Base-by-base conservation (phyloP, 2,329 filamentous ascomycete genomes). In the Fusarium denticulatum region DNA sequence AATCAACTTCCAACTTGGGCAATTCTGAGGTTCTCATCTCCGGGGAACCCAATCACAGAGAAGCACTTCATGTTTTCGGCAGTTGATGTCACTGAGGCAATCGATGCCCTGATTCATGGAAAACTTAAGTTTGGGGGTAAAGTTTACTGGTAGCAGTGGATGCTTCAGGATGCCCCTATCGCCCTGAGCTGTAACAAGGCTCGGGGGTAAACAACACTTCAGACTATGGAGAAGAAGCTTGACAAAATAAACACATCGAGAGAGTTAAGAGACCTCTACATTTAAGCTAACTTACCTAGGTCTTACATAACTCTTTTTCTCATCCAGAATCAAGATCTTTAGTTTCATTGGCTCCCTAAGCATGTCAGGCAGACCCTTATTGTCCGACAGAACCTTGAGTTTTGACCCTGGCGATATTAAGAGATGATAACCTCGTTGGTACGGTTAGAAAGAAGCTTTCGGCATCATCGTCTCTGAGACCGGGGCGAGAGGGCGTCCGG, bases 381-480 rank as follows among this genome's bases (percentile, higher is more conserved):
- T 60, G 46, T 20, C 24, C 22, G 14, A 36, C 7, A 55, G n/a
- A 32, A 32, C 22, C 24, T 56, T 36, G 58, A 42, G 6, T 49
- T 34, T 56, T 39, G 26, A 60, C 49, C 67, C 34, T 49, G 26
- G 42, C 46, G 34, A 47, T 28, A 46, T 42, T 24, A n/a, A 49
- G 18, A 61, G 50, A 53, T 28, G 32, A 39, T 42, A 53, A 46
- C n/a, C 15, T 50, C 43, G 30, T 37, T 30, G 32, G 45, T 30
- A 40, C 50, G 34, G 34, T 28, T 18, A 60, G 45, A 70, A 53
- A 58, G 47, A 71, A 73, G 53, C 66, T 71, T 73, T 69, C 50
- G 34, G 50, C 42, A 59, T 13, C 22, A 34, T 46, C n/a, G 22
- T 24, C 32, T 69, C 40, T 58, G 59, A 64, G 50, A 59, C 50